Conservation (phyloP, 2,329 filamentous ascomycete species). For the Cordyceps javanica region DNA sequence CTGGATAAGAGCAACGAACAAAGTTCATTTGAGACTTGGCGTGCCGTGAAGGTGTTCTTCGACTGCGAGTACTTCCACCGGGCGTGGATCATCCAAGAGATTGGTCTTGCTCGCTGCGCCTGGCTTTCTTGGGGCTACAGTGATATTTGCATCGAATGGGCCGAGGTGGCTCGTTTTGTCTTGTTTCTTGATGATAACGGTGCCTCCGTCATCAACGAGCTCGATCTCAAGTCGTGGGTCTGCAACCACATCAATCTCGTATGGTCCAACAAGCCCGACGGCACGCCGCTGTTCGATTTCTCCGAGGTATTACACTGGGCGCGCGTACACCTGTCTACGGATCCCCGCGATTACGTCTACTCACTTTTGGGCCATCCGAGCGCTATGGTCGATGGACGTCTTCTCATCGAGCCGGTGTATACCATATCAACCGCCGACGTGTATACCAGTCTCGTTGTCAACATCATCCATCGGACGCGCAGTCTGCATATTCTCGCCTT, state of each 20-base stretch:
- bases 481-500: constrained; percentile 11
- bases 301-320: constrained; percentile 12
- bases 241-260: constrained; percentile 13
- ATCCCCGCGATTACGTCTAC: constrained; percentile 12
- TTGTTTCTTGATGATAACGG: constrained; percentile 10
- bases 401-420: constrained; percentile 4
- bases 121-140: constrained; percentile 9
- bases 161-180: constrained; percentile 3
- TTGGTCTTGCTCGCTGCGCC: constrained; percentile 13
- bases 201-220: constrained; percentile 12
- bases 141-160: constrained; percentile 8
- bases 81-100: constrained; percentile 20
- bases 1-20: not conserved
- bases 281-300: constrained; percentile 8
- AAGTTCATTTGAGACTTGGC: not conserved
- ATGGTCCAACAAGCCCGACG: constrained; percentile 9
- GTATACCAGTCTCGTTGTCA: constrained; percentile 8
- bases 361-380: constrained; percentile 12
- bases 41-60: constrained; percentile 15
- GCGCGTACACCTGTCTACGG: constrained; percentile 9
- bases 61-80: constrained; percentile 16
- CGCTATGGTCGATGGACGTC: constrained; percentile 1
- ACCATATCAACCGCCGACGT: not conserved
- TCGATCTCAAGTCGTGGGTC: constrained; percentile 12
- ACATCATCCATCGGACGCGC: not conserved